These are phyloP conservation scores for Aspergillus japonicus DNA, from an alignment of 2,329 filamentous ascomycete species.

Conservation along the genomic window DNA sequence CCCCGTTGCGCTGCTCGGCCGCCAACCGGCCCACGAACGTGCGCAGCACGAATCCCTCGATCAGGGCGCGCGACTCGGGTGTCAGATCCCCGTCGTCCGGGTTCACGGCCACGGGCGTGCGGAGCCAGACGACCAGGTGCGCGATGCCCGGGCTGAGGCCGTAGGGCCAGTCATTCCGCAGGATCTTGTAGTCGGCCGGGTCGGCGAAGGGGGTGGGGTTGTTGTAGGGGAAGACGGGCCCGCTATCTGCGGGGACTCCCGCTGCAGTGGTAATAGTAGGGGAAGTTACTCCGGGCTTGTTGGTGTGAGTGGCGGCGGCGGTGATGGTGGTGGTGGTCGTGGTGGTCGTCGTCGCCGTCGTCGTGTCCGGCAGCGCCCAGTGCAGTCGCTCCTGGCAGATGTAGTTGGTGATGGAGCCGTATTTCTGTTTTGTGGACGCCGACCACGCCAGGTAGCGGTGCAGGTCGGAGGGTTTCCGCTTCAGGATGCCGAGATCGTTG, in stretches of 20 bases:
- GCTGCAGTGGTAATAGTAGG: neutral
- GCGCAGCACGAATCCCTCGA: conserved; percentile 51
- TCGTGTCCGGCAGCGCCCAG: conserved; percentile 45
- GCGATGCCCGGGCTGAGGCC: conserved; percentile 54
- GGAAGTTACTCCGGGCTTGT: conserved; percentile 9
- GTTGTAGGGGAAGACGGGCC: conserved; percentile 42
- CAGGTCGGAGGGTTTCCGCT: conserved; percentile 59
- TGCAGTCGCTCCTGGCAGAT: conserved; percentile 55
- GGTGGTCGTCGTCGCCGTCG: too few species aligned
- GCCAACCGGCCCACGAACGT: conserved; percentile 50
- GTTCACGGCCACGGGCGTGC: conserved; percentile 50
- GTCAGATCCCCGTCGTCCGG: conserved; percentile 51
- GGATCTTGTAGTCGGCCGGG: conserved; percentile 54
- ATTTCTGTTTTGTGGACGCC: conserved; percentile 52
- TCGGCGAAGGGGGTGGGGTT: conserved; percentile 56
- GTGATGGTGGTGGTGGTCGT: too few species aligned
- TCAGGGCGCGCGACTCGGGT: conserved; percentile 47
- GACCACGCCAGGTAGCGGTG: conserved; percentile 62
- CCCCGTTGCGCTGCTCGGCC: conserved; percentile 23
- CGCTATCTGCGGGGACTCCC: conserved; percentile 22
- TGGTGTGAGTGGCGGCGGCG: neutral
- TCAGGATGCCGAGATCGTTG: conserved; percentile 56
- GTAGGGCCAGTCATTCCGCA: conserved; percentile 65
- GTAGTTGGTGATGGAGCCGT: conserved; percentile 58
- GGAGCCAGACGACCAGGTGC: conserved; percentile 60